Evolutionary conservation across 2,329 filamentous ascomycete species (phyloP), one percentile per base, ranked within the genome.

Genomic region (Xylariaceae sp.): DNA sequence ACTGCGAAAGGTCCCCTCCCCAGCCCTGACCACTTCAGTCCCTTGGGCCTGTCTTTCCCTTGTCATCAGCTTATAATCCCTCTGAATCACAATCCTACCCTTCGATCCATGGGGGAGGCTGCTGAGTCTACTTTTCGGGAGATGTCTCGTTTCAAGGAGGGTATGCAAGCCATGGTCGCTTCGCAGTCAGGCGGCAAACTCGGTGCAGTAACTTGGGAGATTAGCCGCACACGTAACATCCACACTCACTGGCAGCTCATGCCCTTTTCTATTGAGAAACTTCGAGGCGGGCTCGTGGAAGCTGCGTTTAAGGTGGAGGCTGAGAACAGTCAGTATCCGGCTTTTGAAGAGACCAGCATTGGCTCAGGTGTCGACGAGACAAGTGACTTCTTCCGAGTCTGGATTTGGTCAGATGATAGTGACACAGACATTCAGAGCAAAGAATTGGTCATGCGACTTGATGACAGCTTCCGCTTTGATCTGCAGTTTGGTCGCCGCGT

Each of bases 241-340:
- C 93, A 98, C 61, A 76, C 84, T 1, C 91, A 97, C 59, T 96
- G 90, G 93, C 94, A 98, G 64, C 85, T 94, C 52, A 69, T 97
- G 22, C 89, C 93, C 1, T 72, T 94, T 1, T 78, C 85, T 0
- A 70, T 76, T 0, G 74, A 85, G 9, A 68, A 88, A 34, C 76
- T 95, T 38, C 69, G 67, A 16, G 80, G 81, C 35, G 86, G 87
- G 0, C 72, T 95, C 1, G 87, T 95, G 0, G 89, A 95, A 61
- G 88, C 87, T 0, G 91, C 84, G 0, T 96, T 98, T 68, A 83
- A 84, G 39, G 87, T 94, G 1, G 82, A 95, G 59, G 89, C 89
- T 0, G 86, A 95, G 61, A 94, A 95, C 52, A 60, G 72, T 35
- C 63, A 70, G 42, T 76, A 78, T 42, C 78, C 79, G 0, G 52